Evolutionary conservation across 306 rosid species (phyloP).

Genomic region (Castanea mollissima): DNA sequence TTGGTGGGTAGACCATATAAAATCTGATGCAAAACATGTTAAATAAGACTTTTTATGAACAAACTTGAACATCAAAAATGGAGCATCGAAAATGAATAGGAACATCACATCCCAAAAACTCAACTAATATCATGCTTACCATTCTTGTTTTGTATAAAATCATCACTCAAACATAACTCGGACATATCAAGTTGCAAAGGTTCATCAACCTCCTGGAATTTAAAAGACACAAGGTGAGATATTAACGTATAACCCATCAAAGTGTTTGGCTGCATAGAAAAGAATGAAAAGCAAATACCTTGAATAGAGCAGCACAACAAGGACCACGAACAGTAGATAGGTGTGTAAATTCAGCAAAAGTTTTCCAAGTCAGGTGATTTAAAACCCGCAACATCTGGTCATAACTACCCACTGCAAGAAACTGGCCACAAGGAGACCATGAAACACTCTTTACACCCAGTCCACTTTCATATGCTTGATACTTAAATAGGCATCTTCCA

Average conservation of each 20-base stretch:
- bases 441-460: conserved; percentile 90
- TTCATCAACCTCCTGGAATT: conserved; percentile 87
- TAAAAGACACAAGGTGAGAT: conserved; percentile 19
- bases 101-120: not conserved
- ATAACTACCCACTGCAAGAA: conserved; percentile 94
- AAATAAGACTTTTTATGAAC: too few species aligned
- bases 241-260: conserved; percentile 8
- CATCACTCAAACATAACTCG: conserved; percentile 70
- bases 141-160: conserved; percentile 59
- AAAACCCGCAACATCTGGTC: conserved; percentile 96
- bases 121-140: conserved; percentile 47
- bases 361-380: conserved; percentile 94
- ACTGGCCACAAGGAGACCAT: conserved; percentile 99
- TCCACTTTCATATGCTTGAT: conserved; percentile 97
- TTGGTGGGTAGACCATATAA: too few species aligned
- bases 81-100: not conserved
- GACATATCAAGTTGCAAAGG: conserved; percentile 90
- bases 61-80: too few species aligned
- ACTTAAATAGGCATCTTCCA: conserved; percentile 90
- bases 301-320: conserved; percentile 81
- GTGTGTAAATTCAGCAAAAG: conserved; percentile 97
- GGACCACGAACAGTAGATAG: conserved; percentile 75
- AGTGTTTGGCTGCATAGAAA: not conserved
- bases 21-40: too few species aligned
- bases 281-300: conserved; percentile 45